phyloP scores from a whole-genome alignment of 176 grass and related monocot species.

The Oryza meridionalis region DNA sequence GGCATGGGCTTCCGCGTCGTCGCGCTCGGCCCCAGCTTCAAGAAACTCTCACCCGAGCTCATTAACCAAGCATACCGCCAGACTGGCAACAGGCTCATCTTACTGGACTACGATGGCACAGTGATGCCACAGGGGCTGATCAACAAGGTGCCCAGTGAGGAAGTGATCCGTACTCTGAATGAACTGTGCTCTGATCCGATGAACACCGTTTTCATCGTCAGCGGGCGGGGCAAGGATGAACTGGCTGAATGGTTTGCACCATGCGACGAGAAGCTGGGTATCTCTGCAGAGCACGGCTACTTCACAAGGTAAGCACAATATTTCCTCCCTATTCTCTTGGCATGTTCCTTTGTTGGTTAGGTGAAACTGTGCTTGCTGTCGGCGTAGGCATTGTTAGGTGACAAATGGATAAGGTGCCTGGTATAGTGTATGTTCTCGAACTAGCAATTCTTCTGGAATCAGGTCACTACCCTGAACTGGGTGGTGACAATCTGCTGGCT shows the following conservation, averaged over 20 bases:
- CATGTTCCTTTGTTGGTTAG: background rate
- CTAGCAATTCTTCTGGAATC: background rate
- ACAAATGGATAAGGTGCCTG: slow-evolving; percentile 17
- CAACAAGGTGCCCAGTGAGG: slow-evolving; percentile 51
- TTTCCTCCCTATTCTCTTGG: background rate
- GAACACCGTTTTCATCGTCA: slow-evolving; percentile 63
- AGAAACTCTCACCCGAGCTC: slow-evolving; percentile 56
- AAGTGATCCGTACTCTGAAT: slow-evolving; percentile 57
- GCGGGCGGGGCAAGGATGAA: slow-evolving; percentile 58
- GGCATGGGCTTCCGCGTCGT: slow-evolving; percentile 59
- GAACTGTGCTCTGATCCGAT: slow-evolving; percentile 51
- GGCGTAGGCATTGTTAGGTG: slow-evolving; percentile 16
- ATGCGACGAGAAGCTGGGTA: slow-evolving; percentile 55
- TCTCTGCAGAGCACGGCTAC: slow-evolving; percentile 72
- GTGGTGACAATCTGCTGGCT: background rate
- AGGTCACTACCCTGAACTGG: slow-evolving; percentile 6
- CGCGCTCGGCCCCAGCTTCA: slow-evolving; percentile 56
- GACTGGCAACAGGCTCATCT: slow-evolving; percentile 51
- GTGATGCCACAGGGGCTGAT: slow-evolving; percentile 49
- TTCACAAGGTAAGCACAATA: slow-evolving; percentile 62
- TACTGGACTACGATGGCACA: slow-evolving; percentile 77
- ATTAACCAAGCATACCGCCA: slow-evolving; percentile 48
- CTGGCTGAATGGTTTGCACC: slow-evolving; percentile 59
- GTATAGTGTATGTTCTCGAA: background rate
- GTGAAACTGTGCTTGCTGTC: slow-evolving; percentile 5